Evolutionary conservation across 306 rosid genomes (phyloP).

Genomic region (Lotus japonicus): DNA sequence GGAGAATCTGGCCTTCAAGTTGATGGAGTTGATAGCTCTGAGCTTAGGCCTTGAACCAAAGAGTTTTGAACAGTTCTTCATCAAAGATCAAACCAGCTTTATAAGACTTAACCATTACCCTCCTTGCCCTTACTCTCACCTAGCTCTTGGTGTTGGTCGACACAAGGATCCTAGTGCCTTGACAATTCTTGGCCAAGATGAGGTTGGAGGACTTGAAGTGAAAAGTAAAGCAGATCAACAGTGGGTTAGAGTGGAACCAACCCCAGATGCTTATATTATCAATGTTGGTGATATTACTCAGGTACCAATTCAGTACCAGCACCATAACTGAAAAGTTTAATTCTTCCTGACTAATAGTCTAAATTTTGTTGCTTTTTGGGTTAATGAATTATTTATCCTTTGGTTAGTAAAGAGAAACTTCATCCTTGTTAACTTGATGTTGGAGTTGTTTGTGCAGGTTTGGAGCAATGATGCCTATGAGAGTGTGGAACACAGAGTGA

Average conservation of each 20-base stretch:
- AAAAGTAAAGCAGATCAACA: conserved; percentile 48
- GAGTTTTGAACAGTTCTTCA: conserved; percentile 38
- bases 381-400: too few relatives aligned
- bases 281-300: conserved; percentile 55
- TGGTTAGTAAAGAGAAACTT: not conserved
- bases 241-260: conserved; percentile 55
- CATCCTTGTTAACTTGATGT: not conserved
- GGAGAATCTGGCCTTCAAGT: conserved; percentile 35
- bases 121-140: conserved; percentile 50
- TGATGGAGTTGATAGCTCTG: conserved; percentile 48
- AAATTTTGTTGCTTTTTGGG: too few relatives aligned
- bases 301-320: conserved; percentile 19
- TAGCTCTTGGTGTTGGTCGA: conserved; percentile 57
- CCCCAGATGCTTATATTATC: conserved; percentile 48
- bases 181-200: conserved; percentile 58
- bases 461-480: conserved; percentile 59
- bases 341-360: too few relatives aligned
- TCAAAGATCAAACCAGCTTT: conserved; percentile 41
- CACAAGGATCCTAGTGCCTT: conserved; percentile 53
- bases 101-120: conserved; percentile 52
- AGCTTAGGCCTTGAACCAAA: conserved; percentile 52
- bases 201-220: conserved; percentile 61
- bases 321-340: too few relatives aligned
- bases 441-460: conserved; percentile 30
- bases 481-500: conserved; percentile 54